Conservation (phyloP, 2,329 filamentous ascomycete species). For the Chaetomiaceae sp. region DNA sequence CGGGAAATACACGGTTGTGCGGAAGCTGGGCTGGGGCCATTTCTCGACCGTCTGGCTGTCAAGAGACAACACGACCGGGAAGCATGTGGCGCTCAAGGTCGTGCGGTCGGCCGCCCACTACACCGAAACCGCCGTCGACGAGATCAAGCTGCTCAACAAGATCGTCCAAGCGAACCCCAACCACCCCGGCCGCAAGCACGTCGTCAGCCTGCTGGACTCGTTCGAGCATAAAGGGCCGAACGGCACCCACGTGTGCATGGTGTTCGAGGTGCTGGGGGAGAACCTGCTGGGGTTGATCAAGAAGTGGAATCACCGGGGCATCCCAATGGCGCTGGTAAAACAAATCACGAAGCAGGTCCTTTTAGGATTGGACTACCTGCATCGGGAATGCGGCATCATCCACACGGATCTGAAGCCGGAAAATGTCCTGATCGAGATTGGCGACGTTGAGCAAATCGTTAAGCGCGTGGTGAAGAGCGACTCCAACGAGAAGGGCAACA, state of each 20-base stretch:
- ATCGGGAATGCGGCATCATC: slow-evolving; percentile 97
- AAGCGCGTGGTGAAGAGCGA: slow-evolving; percentile 91
- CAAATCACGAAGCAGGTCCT: slow-evolving; percentile 98
- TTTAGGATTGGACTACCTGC: slow-evolving; percentile 89
- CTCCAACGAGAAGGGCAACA: slow-evolving; percentile 69
- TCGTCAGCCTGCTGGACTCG: slow-evolving; percentile 91
- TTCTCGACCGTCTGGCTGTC: slow-evolving; percentile 94
- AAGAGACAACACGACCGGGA: slow-evolving; percentile 77
- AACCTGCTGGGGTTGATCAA: slow-evolving; percentile 94
- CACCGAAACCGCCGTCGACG: slow-evolving; percentile 96
- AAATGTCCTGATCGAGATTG: slow-evolving; percentile 97
- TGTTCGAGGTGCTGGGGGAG: slow-evolving; percentile 95
- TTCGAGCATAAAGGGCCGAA: slow-evolving; percentile 98
- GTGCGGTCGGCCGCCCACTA: slow-evolving; percentile 97
- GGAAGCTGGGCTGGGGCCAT: slow-evolving; percentile 96
- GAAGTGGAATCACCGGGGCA: slow-evolving; percentile 95
- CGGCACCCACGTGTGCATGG: slow-evolving; percentile 97
- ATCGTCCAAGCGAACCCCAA: slow-evolving; percentile 93
- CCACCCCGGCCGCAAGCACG: slow-evolving; percentile 89
- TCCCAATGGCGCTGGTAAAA: slow-evolving; percentile 93
- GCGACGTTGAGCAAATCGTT: slow-evolving; percentile 97
- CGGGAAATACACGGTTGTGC: slow-evolving; percentile 90
- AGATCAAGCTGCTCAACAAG: slow-evolving; percentile 96
- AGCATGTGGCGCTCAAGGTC: slow-evolving; percentile 96
- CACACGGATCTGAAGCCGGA: slow-evolving; percentile 97